These are phyloP conservation scores for Protomyces inouyei DNA, from an alignment of 1,139 yeast species.

Conservation along the genomic window DNA sequence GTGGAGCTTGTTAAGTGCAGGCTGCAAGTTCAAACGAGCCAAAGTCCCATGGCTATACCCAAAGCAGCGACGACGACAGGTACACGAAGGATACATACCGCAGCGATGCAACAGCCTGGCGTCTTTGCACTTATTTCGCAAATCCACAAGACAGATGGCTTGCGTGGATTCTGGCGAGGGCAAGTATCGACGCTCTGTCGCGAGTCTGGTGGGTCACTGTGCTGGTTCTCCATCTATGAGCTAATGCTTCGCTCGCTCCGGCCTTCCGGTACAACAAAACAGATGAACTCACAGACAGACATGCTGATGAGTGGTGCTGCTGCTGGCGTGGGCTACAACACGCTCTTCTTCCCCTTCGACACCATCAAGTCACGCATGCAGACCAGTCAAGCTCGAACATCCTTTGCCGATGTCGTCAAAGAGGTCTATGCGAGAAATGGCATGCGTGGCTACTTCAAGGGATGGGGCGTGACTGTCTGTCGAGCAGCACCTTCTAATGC, in stretches of 20 bases:
- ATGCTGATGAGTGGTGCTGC: slow-evolving; percentile 71
- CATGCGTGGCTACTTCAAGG: slow-evolving; percentile 67
- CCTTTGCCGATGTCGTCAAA: slow-evolving; percentile 42
- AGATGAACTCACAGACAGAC: slow-evolving; percentile 48
- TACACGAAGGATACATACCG: neutral
- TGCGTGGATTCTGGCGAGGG: slow-evolving; percentile 74
- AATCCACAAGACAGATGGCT: slow-evolving; percentile 51
- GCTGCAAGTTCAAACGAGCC: slow-evolving; percentile 60
- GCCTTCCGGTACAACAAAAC: slow-evolving; percentile 29
- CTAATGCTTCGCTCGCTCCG: slow-evolving; percentile 46
- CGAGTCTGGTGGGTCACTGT: slow-evolving; percentile 84
- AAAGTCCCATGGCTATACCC: neutral
- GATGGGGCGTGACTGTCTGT: slow-evolving; percentile 73
- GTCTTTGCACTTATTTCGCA: slow-evolving; percentile 45
- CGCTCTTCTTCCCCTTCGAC: slow-evolving; percentile 81
- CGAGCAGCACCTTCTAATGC: slow-evolving; percentile 92
- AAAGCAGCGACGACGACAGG: slow-evolving; percentile 20
- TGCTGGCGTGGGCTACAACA: slow-evolving; percentile 79
- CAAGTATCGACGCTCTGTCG: slow-evolving; percentile 76
- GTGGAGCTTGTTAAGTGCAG: slow-evolving; percentile 83
- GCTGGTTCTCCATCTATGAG: slow-evolving; percentile 92
- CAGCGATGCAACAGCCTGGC: slow-evolving; percentile 29
- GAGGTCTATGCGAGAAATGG: slow-evolving; percentile 51
- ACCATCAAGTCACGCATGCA: slow-evolving; percentile 86
- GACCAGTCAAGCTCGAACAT: slow-evolving; percentile 46